Percentiles rank a stretch among this genome's conserved stretches.
Conservation (phyloP, 2,329 filamentous ascomycete genomes). For the Ascocoryne sarcoides region DNA sequence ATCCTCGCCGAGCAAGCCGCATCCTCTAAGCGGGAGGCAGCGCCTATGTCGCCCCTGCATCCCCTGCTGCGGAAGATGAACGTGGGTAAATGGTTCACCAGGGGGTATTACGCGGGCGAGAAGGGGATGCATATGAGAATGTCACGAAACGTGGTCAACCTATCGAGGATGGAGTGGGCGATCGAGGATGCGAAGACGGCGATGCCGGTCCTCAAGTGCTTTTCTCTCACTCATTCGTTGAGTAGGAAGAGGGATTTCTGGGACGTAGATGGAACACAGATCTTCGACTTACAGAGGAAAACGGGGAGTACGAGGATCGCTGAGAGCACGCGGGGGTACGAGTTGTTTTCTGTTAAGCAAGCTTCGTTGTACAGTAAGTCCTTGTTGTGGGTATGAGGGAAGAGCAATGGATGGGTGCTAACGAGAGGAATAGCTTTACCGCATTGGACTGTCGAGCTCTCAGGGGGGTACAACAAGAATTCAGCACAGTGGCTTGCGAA, state of each 20-base stretch:
- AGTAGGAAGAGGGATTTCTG: slow-evolving; percentile 7
- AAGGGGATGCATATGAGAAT: not conserved
- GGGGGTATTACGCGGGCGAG: not conserved
- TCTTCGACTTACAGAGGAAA: slow-evolving; percentile 11
- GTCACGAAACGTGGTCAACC: not conserved
- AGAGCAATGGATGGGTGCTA: too few species aligned
- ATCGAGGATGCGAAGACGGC: too few species aligned
- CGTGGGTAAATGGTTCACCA: not conserved
- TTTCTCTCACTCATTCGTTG: too few species aligned
- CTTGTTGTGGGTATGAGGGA: too few species aligned
- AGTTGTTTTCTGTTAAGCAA: slow-evolving; percentile 9
- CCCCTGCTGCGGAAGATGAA: not conserved
- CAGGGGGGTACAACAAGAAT: not conserved
- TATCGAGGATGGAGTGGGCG: not conserved
- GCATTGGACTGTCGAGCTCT: slow-evolving; percentile 9
- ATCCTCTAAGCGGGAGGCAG: not conserved
- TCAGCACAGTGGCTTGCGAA: slow-evolving; percentile 8
- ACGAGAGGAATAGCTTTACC: slow-evolving; percentile 4
- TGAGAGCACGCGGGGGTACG: slow-evolving; percentile 4
- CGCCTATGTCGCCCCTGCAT: not conserved
- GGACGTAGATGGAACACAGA: slow-evolving; percentile 6
- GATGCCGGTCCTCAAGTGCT: too few species aligned
- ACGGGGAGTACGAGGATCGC: slow-evolving; percentile 12
- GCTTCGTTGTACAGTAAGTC: slow-evolving; percentile 7
- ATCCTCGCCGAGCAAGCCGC: too few species aligned